Percentiles rank a stretch among this genome's conserved stretches.
Evolutionary conservation across 768 basidiomycete genomes (phyloP).

Genomic region (Trametes punicea): DNA sequence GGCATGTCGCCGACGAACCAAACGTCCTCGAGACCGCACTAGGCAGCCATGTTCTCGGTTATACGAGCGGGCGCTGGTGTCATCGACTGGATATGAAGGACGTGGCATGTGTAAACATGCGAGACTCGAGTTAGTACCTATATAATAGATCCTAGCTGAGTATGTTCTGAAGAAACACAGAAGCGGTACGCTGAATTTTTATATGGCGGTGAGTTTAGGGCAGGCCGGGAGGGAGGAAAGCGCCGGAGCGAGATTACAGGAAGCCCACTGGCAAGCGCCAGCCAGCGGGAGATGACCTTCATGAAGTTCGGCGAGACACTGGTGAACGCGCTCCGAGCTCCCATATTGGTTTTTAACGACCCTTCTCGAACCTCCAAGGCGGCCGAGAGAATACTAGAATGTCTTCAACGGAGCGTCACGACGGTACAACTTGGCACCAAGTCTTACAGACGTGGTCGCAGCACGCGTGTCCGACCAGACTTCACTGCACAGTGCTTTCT

Average conservation of each 20-base stretch:
- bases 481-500: too few species aligned
- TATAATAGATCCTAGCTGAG: constrained; percentile 32
- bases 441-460: too few species aligned
- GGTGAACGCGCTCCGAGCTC: too few species aligned
- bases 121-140: constrained; percentile 40
- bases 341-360: too few species aligned
- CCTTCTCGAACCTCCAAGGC: too few species aligned
- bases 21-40: constrained; percentile 35
- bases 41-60: constrained; percentile 35
- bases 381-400: too few species aligned
- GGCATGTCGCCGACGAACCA: constrained; percentile 24
- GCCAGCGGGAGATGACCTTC: too few species aligned
- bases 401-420: too few species aligned
- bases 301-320: too few species aligned
- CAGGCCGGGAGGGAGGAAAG: background rate
- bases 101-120: constrained; percentile 42
- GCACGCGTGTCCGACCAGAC: too few species aligned
- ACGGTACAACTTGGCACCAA: too few species aligned
- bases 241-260: background rate
- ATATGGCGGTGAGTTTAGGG: constrained; percentile 7
- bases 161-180: constrained; percentile 36
- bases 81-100: constrained; percentile 39
- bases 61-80: constrained; percentile 34
- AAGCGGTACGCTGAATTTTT: background rate
- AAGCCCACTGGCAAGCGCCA: background rate